Evolutionary conservation across 2,329 filamentous ascomycete genomes (phyloP).

Genomic region (Aspergillus ruber): DNA sequence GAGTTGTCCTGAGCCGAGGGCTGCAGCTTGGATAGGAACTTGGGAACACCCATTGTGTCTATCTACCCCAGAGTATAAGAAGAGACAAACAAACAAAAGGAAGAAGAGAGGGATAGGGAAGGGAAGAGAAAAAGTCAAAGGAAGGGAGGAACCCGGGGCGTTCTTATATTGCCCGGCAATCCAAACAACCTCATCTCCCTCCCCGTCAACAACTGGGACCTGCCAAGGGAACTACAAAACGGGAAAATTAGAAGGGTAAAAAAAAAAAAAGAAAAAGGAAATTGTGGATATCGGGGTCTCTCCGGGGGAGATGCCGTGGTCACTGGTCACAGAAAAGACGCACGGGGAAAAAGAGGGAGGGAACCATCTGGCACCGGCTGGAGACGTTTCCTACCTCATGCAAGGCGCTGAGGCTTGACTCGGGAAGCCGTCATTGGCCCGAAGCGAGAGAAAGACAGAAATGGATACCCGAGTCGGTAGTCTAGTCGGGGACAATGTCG

Average conservation of each 20-base stretch:
- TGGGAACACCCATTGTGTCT: slow-evolving; percentile 20
- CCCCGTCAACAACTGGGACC: neutral
- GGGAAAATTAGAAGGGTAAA: neutral
- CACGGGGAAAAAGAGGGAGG: neutral
- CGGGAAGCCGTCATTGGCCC: neutral
- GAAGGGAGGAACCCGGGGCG: neutral
- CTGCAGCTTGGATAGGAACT: slow-evolving; percentile 25
- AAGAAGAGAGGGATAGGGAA: neutral
- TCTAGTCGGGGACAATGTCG: neutral
- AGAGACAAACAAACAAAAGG: slow-evolving; percentile 1
- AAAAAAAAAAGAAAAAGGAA: neutral
- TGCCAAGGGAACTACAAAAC: no score
- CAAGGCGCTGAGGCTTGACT: neutral
- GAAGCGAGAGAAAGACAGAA: neutral
- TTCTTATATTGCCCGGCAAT: neutral
- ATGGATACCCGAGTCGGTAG: neutral
- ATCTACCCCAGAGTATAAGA: neutral
- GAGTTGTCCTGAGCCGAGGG: slow-evolving; percentile 24
- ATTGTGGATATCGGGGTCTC: neutral
- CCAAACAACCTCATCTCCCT: neutral
- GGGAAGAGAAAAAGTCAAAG: neutral
- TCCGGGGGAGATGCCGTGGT: neutral
- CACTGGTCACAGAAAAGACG: neutral
- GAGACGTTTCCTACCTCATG: neutral
- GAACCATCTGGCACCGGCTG: neutral